Conservation (phyloP, 306 rosid species). For the Pyrus betulifolia region DNA sequence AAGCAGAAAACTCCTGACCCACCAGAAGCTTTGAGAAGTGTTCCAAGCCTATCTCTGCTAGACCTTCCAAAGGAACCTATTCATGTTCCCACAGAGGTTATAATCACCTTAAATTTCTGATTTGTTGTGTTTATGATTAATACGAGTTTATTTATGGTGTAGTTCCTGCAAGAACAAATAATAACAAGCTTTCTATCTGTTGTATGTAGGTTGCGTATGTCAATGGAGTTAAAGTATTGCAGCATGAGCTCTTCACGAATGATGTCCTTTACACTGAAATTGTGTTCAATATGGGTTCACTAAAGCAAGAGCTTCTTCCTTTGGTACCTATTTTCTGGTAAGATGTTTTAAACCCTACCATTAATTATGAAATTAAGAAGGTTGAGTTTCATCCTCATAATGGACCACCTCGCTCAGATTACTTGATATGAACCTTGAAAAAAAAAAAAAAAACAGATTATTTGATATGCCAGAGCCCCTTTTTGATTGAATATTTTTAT, state of each 20-base stretch:
- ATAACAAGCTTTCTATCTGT: conserved; percentile 6
- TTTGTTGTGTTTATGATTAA: neutral
- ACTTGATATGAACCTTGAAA: no score
- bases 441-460: no score
- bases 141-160: conserved; percentile 6
- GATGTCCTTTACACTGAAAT: conserved; percentile 87
- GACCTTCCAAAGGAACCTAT: conserved; percentile 96
- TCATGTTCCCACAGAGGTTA: conserved; percentile 72
- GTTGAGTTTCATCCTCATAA: neutral
- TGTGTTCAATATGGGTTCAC: conserved; percentile 75
- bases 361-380: no score
- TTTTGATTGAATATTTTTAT: neutral
- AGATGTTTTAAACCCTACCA: conserved; percentile 13
- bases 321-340: conserved; percentile 91
- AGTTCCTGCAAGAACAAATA: neutral
- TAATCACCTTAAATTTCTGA: conserved; percentile 2
- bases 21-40: conserved; percentile 86
- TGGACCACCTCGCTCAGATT: neutral
- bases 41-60: conserved; percentile 80
- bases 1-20: conserved; percentile 98
- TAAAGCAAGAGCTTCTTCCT: conserved; percentile 88
- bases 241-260: conserved; percentile 94
- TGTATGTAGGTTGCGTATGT: conserved; percentile 62
- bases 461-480: neutral
- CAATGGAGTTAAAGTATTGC: conserved; percentile 79